A percentile compares a stretch with the other conserved stretches of the same genome.
Conservation (phyloP, 495 filamentous ascomycete species). For the Hypoxylon perforatum region DNA sequence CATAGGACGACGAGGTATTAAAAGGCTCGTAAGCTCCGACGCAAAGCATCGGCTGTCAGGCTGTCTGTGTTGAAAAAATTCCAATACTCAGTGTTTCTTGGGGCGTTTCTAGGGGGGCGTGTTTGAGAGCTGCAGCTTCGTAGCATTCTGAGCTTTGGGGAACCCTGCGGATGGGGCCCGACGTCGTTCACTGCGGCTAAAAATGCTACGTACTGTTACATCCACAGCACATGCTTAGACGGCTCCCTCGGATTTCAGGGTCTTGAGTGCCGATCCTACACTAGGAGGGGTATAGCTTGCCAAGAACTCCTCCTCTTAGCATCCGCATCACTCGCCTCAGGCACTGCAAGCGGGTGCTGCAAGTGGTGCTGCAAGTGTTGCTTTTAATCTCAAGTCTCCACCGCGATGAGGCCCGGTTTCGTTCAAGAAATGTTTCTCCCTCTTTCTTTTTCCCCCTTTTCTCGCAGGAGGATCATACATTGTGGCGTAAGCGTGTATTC, state of each 20-base stretch:
- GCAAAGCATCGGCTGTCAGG: no score
- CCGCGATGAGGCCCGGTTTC: no score
- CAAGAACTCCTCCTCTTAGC: slow-evolving; percentile 26
- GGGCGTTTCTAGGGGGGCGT: neutral
- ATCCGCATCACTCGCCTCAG: slow-evolving; percentile 24
- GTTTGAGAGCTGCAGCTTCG: neutral
- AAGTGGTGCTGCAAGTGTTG: neutral
- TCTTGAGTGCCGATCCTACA: slow-evolving; percentile 17
- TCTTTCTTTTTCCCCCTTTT: no score
- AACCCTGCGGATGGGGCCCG: neutral
- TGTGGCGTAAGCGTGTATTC: no score
- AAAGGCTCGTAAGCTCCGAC: neutral
- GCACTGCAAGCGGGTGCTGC: slow-evolving; percentile 1
- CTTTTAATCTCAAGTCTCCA: no score
- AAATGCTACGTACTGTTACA: neutral
- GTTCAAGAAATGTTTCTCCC: no score
- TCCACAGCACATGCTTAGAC: neutral
- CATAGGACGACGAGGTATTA: neutral
- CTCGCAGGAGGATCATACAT: no score
- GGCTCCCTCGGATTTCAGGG: slow-evolving; percentile 5
- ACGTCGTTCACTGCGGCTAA: slow-evolving; percentile 1
- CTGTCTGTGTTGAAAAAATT: neutral
- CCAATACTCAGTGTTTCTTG: neutral
- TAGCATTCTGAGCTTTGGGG: slow-evolving; percentile 4
- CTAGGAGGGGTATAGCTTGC: slow-evolving; percentile 18